Base-by-base conservation (phyloP, 2,329 filamentous ascomycete species). In the Grosmannia huntii region DNA sequence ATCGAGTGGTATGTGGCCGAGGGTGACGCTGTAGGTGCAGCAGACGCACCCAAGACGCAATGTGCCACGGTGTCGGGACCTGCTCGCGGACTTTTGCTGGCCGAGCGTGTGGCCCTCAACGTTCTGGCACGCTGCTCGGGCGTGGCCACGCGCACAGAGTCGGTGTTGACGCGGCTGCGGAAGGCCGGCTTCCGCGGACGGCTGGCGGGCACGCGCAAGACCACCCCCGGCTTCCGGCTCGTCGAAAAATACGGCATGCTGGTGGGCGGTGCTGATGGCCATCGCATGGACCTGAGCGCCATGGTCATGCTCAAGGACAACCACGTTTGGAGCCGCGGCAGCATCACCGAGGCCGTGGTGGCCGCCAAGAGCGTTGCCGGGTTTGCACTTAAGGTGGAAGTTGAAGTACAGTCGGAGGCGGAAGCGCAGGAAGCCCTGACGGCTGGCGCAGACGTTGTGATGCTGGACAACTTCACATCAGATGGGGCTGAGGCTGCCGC, bases 231-330 rank as follows among this genome's bases (percentile, higher is more conserved):
- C 0, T 99, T 97, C 74, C 81, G 94, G 12, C 75, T 97, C 5
- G 91, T 97, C 11, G 94, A 99, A 73, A 99, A 99, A 75, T 99
- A 99, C 72, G 94, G 90, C 65, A 96, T 99, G 86, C 76, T 96
- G 25, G 86, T 95, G 19, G 94, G 92, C 59, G 94, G 94, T 12
- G 91, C 90, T 19, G 94, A 99, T 72, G 83, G 86, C 3, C 94
- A 99, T 71, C 79, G 94, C 36, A 89, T 96, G 73, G 94, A 99
- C 70, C 77, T 99, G 59, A 88, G 84, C 70, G 82, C 86, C 63
- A 97, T 99, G 94, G 91, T 91, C 59, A 99, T 99, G 94, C 79
- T 99, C 63, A 99, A 99, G 76, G 94, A 99, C 73, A 99, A 99
- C 73, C 94, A 99, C 73, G 86, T 99, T 59, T 96, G 92, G 87